These are phyloP conservation scores for Alternaria novae-zelandiae DNA, from an alignment of 2,329 filamentous ascomycete genomes.

Conservation along the genomic window DNA sequence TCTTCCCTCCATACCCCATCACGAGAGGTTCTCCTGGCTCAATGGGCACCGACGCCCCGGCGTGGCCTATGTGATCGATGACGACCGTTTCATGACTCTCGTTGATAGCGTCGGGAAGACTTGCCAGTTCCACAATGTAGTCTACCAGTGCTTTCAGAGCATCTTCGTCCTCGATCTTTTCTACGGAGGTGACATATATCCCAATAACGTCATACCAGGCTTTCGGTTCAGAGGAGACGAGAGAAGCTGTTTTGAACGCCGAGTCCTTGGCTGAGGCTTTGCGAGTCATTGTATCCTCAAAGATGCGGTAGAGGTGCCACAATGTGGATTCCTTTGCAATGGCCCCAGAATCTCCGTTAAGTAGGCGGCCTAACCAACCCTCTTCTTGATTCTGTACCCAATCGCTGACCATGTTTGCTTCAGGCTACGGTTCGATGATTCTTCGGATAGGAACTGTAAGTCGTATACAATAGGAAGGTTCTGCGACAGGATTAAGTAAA, in stretches of 20 bases:
- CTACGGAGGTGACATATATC: not conserved
- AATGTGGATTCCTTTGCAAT: not conserved
- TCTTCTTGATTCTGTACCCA: not conserved
- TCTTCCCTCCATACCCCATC: not conserved
- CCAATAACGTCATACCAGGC: not conserved
- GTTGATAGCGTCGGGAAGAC: not conserved
- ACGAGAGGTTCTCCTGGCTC: not conserved
- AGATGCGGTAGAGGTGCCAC: not conserved
- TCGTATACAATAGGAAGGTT: not conserved
- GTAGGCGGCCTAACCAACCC: not conserved
- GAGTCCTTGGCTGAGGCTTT: not conserved
- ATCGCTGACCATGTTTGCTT: not conserved
- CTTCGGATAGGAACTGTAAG: not conserved
- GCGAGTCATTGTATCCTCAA: not conserved
- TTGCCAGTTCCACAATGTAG: not conserved
- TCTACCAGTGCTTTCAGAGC: not conserved
- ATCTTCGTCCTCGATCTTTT: not conserved
- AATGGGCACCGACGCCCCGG: not conserved
- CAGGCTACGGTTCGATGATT: not conserved
- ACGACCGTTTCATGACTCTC: not conserved
- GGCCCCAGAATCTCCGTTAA: not conserved
- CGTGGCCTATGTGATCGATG: not conserved
- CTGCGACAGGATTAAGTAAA: too few species aligned
- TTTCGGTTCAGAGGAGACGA: not conserved
- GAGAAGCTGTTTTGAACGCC: not conserved